These are phyloP conservation scores for Cubamyces sp. DNA, from an alignment of 768 basidiomycete species.

Conservation along the genomic window DNA sequence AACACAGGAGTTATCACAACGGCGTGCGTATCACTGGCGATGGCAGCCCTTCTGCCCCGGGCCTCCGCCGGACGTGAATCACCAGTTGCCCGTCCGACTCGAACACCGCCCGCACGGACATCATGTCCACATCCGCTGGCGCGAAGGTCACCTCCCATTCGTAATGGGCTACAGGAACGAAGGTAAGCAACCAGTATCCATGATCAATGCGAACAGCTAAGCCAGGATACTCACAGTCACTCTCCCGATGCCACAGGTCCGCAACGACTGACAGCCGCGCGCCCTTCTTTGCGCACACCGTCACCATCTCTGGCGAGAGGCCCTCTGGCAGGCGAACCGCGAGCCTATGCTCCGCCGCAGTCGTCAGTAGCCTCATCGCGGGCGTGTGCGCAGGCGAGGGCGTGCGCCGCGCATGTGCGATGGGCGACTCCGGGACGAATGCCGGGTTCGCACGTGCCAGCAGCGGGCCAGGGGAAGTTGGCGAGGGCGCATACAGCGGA, in stretches of 20 bases:
- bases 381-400: slow-evolving; percentile 36
- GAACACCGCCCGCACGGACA: slow-evolving; percentile 53
- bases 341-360: slow-evolving; percentile 46
- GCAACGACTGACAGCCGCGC: slow-evolving; percentile 60
- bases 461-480: slow-evolving; percentile 1
- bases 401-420: slow-evolving; percentile 17
- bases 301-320: slow-evolving; percentile 65
- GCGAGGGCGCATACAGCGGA: slow-evolving; percentile 1
- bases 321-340: slow-evolving; percentile 51
- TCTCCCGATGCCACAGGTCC: slow-evolving; percentile 65
- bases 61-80: slow-evolving; percentile 22
- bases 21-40: slow-evolving; percentile 8
- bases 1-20: not conserved
- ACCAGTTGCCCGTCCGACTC: slow-evolving; percentile 26
- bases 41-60: not conserved
- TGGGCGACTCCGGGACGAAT: slow-evolving; percentile 19
- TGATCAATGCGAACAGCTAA: too few relatives aligned
- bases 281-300: slow-evolving; percentile 61
- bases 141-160: slow-evolving; percentile 64
- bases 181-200: not conserved
- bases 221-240: slow-evolving; percentile 51
- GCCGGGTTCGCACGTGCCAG: not conserved
- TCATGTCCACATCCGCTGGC: slow-evolving; percentile 58
- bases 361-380: slow-evolving; percentile 49
- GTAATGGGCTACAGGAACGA: slow-evolving; percentile 50